These are phyloP conservation scores for Nyssa sinensis DNA, from an alignment of 148 eudicot genomes.

Conservation along the genomic window DNA sequence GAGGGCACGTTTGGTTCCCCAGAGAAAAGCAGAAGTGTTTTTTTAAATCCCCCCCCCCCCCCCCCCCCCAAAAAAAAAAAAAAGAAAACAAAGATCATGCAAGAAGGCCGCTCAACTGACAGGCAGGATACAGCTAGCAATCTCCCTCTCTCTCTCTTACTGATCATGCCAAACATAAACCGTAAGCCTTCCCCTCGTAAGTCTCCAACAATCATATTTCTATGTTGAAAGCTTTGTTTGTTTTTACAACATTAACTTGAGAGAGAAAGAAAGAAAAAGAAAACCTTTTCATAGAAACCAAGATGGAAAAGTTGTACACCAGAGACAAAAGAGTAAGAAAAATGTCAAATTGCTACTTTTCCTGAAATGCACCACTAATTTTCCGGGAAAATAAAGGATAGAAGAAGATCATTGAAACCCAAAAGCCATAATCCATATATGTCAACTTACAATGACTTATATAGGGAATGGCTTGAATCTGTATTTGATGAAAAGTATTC, in stretches of 20 bases:
- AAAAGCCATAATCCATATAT: too few relatives aligned
- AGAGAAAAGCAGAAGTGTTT: neutral
- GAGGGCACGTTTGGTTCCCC: conserved; percentile 66
- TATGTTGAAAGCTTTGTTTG: neutral
- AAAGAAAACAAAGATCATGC: conserved; percentile 60
- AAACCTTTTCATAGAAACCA: too few relatives aligned
- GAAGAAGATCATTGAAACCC: neutral
- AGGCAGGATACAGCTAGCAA: conserved; percentile 76
- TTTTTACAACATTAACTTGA: conserved; percentile 1
- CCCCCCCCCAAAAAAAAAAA: too few relatives aligned
- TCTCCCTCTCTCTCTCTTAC: too few relatives aligned
- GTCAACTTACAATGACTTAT: neutral
- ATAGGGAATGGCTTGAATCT: neutral
- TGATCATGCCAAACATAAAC: conserved; percentile 53
- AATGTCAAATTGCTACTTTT: neutral
- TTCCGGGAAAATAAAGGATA: neutral
- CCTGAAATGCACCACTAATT: too few relatives aligned
- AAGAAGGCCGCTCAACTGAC: conserved; percentile 89
- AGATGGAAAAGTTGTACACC: neutral
- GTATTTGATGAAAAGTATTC: neutral
- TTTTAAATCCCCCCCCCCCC: too few relatives aligned
- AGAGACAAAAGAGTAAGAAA: neutral
- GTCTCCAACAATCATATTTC: conserved; percentile 14
- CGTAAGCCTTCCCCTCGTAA: conserved; percentile 28
- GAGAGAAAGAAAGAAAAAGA: too few relatives aligned